Evolutionary conservation across 176 grass and related monocot genomes (phyloP), one percentile per base, ranked within the genome.

Genomic region (Phragmites australis): DNA sequence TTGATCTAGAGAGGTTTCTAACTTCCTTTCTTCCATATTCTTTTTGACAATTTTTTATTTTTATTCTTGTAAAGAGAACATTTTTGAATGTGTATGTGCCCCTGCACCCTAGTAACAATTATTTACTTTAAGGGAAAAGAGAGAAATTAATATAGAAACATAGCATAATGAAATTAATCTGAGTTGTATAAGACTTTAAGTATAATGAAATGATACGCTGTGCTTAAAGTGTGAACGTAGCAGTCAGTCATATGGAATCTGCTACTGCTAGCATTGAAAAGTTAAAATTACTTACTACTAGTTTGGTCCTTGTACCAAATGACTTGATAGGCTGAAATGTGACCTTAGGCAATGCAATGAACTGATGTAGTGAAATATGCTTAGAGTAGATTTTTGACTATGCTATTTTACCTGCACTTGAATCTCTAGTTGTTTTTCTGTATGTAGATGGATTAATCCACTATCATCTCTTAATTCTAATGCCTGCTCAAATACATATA

Each of bases 1-100:
- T 98, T 82, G 96, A 98, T 93, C 76, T 98, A 46, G 96, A 98
- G 77, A 98, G 92, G 96, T 97, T n/a, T n/a, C n/a, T n/a, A n/a
- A n/a, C n/a, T n/a, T 76, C 12, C 39, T 76, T 78, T 91, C 83
- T 75, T 81, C 66, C 61, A 59, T 68, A 15, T 14, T 73, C n/a
- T 51, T 66, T 66, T 47, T 69, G 1, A 13, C 6, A n/a, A n/a
- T n/a, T n/a, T 27, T 67, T 30, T 50, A 46, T 59, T 0, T 61
- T n/a, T 61, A 3, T 37, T 79, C 1, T 34, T 30, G 43, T 60
- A 29, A 39, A 11, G 0, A 14, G 15, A 22, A 32, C 7, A 65
- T 9, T 72, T 72, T 72, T 39, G 43, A 25, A 66, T 81, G 27
- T n/a, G 30, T 56, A 30, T 51, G 22, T 77, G 29, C 12, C 29